Evolutionary conservation across 768 basidiomycete species (phyloP).

Genomic region (Glaciozyma antarctica): DNA sequence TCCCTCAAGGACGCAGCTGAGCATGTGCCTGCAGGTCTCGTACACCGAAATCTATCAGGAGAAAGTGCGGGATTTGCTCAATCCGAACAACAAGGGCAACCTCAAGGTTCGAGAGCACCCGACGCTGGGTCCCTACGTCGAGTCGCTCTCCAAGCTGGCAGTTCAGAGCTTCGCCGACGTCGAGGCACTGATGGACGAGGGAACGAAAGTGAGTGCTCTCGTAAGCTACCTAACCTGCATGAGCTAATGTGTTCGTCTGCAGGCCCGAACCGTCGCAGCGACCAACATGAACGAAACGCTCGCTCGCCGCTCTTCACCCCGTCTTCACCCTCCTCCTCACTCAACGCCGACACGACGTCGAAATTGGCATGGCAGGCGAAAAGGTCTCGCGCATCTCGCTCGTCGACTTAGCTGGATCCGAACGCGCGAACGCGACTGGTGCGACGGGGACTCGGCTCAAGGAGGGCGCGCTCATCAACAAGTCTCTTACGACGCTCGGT

Average conservation of each 20-base stretch:
- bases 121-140: conserved; percentile 79
- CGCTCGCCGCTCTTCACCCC: conserved; percentile 88
- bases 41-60: conserved; percentile 77
- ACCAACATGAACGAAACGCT: conserved; percentile 99
- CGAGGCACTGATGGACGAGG: conserved; percentile 99
- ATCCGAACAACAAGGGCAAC: conserved; percentile 93
- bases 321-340: conserved; percentile 92
- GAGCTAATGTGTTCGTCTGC: neutral
- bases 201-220: conserved; percentile 57
- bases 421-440: conserved; percentile 93
- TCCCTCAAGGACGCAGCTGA: conserved; percentile 17
- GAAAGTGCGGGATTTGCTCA: conserved; percentile 87
- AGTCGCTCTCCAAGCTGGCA: conserved; percentile 86
- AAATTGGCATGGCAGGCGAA: conserved; percentile 83
- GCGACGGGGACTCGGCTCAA: conserved; percentile 92
- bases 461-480: conserved; percentile 95
- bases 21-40: conserved; percentile 4
- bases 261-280: conserved; percentile 89
- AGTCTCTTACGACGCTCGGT: conserved; percentile 91
- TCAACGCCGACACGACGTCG: conserved; percentile 76
- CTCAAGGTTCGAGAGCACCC: conserved; percentile 96
- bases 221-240: neutral
- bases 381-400: conserved; percentile 98
- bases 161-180: conserved; percentile 89
- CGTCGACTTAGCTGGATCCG: conserved; percentile 93